Conservation (phyloP, 495 filamentous ascomycete genomes). For the Penicillium verhagenii region DNA sequence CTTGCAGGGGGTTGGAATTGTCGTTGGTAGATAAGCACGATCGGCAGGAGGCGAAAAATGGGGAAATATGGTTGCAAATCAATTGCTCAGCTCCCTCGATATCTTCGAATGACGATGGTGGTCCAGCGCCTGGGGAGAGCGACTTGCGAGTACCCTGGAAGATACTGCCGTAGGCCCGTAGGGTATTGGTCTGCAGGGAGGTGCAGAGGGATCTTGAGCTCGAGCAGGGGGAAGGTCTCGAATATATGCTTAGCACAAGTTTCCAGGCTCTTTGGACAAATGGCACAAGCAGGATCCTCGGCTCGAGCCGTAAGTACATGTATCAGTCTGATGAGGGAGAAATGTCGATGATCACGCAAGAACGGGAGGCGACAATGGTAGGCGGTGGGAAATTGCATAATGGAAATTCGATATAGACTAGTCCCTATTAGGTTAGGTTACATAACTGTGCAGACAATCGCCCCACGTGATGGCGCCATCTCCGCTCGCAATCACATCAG, state of each 20-base stretch:
- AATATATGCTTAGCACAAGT: neutral
- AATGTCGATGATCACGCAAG: conserved; percentile 19
- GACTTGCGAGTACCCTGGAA: conserved; percentile 17
- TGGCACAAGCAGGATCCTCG: conserved; percentile 4
- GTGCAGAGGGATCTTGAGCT: neutral
- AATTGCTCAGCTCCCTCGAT: conserved; percentile 5
- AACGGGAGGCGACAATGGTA: neutral
- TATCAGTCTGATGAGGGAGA: conserved; percentile 4
- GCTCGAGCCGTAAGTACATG: neutral
- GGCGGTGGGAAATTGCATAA: conserved; percentile 16
- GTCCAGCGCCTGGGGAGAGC: neutral
- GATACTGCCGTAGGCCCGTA: neutral
- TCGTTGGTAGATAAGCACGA: neutral
- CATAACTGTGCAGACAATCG: neutral
- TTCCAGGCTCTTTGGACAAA: neutral
- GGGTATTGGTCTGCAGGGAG: neutral
- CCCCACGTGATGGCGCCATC: conserved; percentile 27
- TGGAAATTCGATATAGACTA: conserved; percentile 5
- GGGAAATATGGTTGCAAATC: neutral
- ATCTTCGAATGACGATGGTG: neutral
- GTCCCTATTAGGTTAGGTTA: neutral
- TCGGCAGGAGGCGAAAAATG: neutral
- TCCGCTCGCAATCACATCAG: conserved; percentile 20
- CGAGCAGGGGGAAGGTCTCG: neutral
- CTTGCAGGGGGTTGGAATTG: neutral